Conservation (phyloP, 129 eudicot species). For the Lactuca saligna region DNA sequence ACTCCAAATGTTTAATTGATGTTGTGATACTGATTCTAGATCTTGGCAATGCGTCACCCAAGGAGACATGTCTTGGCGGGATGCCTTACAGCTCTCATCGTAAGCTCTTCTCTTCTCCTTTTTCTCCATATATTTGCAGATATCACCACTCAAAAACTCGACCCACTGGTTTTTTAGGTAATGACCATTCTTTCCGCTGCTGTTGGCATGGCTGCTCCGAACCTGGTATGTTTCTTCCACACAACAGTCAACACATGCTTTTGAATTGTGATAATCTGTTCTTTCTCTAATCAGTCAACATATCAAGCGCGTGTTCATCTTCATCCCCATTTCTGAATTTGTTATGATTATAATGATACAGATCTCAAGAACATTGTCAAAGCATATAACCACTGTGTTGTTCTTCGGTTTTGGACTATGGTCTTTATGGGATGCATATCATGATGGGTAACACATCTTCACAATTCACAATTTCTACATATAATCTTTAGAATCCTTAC, state of each 20-base stretch:
- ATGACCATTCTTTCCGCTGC: slow-evolving; percentile 84
- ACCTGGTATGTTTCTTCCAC: slow-evolving; percentile 49
- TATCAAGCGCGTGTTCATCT: background rate
- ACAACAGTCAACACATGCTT: background rate
- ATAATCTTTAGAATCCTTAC: background rate
- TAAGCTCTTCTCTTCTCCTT: slow-evolving; percentile 36
- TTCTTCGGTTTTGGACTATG: slow-evolving; percentile 89
- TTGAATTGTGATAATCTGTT: background rate
- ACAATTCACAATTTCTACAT: background rate
- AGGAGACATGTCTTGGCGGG: slow-evolving; percentile 90
- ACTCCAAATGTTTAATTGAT: background rate
- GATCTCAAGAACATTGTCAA: slow-evolving; percentile 73
- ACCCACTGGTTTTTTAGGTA: slow-evolving; percentile 47
- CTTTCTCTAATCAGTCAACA: background rate
- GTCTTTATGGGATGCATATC: slow-evolving; percentile 95
- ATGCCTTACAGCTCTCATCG: slow-evolving; percentile 70
- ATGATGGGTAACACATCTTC: slow-evolving; percentile 47
- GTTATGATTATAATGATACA: slow-evolving; percentile 32
- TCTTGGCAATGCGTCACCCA: slow-evolving; percentile 95
- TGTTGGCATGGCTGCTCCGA: slow-evolving; percentile 99
- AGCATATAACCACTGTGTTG: slow-evolving; percentile 75
- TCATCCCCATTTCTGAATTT: background rate
- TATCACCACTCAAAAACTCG: slow-evolving; percentile 9
- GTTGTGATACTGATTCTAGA: slow-evolving; percentile 38
- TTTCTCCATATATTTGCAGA: background rate